Base-by-base conservation (phyloP, 352 stramenopile genomes). In the Blastocystis sp. region DNA sequence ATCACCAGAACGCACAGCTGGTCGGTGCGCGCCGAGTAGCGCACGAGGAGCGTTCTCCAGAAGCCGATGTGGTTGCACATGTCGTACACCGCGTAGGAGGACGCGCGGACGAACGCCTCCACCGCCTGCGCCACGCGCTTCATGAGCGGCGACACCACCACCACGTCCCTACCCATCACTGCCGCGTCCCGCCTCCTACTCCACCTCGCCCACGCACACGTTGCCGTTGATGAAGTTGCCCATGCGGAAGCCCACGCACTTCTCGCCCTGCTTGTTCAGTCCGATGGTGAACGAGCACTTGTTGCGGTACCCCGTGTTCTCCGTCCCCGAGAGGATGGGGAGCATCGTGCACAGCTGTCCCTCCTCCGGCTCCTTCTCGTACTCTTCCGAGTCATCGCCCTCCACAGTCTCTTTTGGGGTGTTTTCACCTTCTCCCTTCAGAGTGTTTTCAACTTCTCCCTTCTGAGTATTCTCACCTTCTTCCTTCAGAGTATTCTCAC, bases 191-290 rank as follows among this genome's bases (percentile, higher is more conserved):
- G 6, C 16, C 45, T 6, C 45, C 16, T 16, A 85, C 74, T 60
- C 35, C 13, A 85, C 29, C 24, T 67, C 50, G 51, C 74, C 74
- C 33, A 85, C 66, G 24, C 65, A 19, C 50, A 85, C 74, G 41
- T 85, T 85, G 13, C 70, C 77, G 55, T 90, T 67, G 26, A 77
- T 88, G 59, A 88, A 90, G 37, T 50, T 80, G 41, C 82, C 82
- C 67, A 90, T 79, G 45, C 82, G 67, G 41, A 90, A 90, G 2
- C 82, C 82, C 31, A 90, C 69, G 60, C 70, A 88, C 50, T 45
- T 41, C 29, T 69, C 26, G 16, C 45, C 67, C 9, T 62, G 21
- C 24, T 71, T 69, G 31, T 89, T 55, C 61, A 78, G 62, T 29
- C 74, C 74, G 35, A 89, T 80, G 10, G 79, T 89, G 33, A 89